A percentile compares a stretch with the other conserved stretches of the same genome.
Evolutionary conservation across 2,329 filamentous ascomycete species (phyloP).

Genomic region (Diaporthe ampelina): DNA sequence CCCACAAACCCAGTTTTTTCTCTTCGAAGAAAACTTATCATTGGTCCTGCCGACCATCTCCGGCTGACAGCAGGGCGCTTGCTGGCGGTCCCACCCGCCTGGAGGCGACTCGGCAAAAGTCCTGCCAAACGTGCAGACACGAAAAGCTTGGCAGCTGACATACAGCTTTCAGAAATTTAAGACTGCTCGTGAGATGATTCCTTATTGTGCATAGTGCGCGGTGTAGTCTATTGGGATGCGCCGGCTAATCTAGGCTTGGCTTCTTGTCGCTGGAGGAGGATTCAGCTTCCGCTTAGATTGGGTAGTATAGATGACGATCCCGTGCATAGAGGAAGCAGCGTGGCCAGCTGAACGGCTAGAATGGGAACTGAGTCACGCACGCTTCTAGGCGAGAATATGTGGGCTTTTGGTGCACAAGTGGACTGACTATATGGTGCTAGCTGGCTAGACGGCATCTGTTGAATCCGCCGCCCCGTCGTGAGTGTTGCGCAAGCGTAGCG

Average conservation of each 20-base stretch:
- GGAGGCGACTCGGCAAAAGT: neutral
- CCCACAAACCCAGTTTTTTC: neutral
- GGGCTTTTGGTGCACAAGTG: no score
- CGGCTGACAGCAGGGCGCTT: neutral
- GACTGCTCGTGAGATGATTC: neutral
- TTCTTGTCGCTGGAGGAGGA: neutral
- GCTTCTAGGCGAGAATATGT: no score
- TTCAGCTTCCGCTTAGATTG: neutral
- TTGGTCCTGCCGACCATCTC: neutral
- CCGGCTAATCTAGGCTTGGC: constrained; percentile 13
- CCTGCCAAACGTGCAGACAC: neutral
- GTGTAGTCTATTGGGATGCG: neutral
- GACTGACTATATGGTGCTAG: no score
- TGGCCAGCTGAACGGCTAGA: constrained; percentile 4
- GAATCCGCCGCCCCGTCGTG: no score
- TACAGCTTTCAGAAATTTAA: neutral
- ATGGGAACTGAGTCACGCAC: neutral
- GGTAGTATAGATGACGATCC: neutral
- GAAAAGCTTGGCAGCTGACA: neutral
- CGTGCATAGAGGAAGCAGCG: neutral
- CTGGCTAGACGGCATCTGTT: no score
- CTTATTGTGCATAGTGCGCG: neutral
- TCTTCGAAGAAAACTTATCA: neutral
- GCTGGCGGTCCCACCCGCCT: neutral
- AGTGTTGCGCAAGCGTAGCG: no score